Conservation (phyloP, 768 basidiomycete species). For the Leccinum longicurvipes region DNA sequence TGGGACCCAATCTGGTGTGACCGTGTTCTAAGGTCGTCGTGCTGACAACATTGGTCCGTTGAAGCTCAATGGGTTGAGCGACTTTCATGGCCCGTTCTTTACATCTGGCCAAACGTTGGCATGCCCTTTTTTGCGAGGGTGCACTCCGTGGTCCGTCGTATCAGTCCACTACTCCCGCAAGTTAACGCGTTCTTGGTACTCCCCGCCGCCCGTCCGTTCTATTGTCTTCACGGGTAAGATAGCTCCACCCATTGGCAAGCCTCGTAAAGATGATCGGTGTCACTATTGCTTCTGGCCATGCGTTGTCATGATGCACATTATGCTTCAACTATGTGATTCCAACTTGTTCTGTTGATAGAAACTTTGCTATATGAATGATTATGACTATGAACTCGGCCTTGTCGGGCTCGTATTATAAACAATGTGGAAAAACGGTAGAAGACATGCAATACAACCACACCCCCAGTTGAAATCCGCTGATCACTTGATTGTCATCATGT, state of each 20-base stretch:
- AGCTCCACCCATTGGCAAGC: constrained; percentile 4
- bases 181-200: constrained; percentile 6
- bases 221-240: constrained; percentile 1
- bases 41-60: constrained; percentile 2
- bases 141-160: constrained; percentile 6
- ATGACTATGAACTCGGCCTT: constrained; percentile 12
- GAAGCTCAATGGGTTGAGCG: constrained; percentile 14
- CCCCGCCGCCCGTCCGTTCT: background rate
- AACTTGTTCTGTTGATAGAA: constrained; percentile 8
- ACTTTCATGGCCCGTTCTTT: constrained; percentile 2
- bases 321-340: constrained; percentile 20
- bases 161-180: constrained; percentile 15
- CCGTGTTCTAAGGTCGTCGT: constrained; percentile 59
- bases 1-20: constrained; percentile 81
- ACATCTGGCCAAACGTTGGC: constrained; percentile 6
- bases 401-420: background rate
- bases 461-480: background rate
- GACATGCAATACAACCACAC: background rate
- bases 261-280: constrained; percentile 1
- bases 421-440: background rate
- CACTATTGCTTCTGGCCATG: background rate
- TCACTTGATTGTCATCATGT: constrained; percentile 1
- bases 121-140: constrained; percentile 7
- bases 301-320: constrained; percentile 20
- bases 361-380: constrained; percentile 14